phyloP scores from a whole-genome alignment of 169 alveolate genomes.

The Plasmodium vivax region DNA sequence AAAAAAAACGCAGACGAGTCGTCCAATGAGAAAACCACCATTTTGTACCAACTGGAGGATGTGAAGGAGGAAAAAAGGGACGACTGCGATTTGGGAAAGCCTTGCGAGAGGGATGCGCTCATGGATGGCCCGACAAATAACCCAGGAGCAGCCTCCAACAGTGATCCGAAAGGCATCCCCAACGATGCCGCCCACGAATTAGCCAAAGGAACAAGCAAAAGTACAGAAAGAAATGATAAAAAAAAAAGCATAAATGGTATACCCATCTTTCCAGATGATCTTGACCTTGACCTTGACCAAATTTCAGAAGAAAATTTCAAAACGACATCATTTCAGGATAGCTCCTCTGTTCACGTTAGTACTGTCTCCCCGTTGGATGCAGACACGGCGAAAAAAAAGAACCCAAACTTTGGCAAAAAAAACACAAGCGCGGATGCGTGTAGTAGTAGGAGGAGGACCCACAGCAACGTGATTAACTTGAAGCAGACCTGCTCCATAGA shows the following conservation, averaged over 20 bases:
- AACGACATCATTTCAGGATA: not conserved
- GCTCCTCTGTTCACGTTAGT: not conserved
- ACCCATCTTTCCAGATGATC: slow-evolving; percentile 72
- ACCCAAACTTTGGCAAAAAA: not conserved
- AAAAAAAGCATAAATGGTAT: not conserved
- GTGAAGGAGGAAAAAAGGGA: slow-evolving; percentile 21
- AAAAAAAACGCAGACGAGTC: not conserved
- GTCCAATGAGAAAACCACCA: not conserved
- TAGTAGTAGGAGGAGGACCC: not conserved
- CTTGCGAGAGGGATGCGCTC: not conserved
- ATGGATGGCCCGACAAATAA: not conserved
- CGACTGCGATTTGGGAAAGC: not conserved
- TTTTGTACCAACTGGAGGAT: not conserved
- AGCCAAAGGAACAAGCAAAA: not conserved
- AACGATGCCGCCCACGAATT: not conserved
- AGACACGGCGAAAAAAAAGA: not conserved
- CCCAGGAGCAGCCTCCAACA: not conserved
- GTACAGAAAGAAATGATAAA: not conserved
- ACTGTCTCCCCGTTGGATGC: not conserved
- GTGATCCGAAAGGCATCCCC: not conserved
- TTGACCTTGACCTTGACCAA: slow-evolving; percentile 29
- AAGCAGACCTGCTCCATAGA: not conserved
- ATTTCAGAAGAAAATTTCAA: slow-evolving; percentile 4
- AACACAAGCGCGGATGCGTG: not conserved
- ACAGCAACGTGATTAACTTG: not conserved